Evolutionary conservation across 768 basidiomycete genomes (phyloP), one percentile per base, ranked within the genome.

Genomic region (Pulveroboletus sp.): DNA sequence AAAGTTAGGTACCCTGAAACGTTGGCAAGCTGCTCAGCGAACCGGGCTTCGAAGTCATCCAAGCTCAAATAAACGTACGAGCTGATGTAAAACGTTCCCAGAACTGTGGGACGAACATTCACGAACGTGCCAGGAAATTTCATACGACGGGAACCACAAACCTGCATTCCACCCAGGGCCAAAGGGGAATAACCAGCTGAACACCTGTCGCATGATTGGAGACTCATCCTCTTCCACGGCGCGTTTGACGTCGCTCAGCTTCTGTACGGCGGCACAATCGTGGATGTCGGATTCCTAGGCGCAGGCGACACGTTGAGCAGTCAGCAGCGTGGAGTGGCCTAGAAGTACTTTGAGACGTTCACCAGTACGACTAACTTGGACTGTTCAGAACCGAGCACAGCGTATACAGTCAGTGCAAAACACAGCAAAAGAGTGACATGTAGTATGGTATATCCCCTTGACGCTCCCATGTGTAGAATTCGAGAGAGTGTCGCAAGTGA

Each of bases 1-100:
- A 60, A 96, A 89, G 71, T 96, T 96, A 43, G 93, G 93, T 50
- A 94, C 81, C 33, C 91, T 93, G 64, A 54, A 52, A 63, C 62
- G 57, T 58, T 56, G 50, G 54, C 46, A 15, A 50, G 43, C 51
- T 28, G 40, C 50, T 55, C 54, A 56, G 65, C 46, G 46, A 50
- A 53, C 47, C 57, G 46, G 49, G 55, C 52, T 57, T 51, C 49
- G 50, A 54, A 54, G 50, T 40, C 50, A 39, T 36, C 48, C 26
- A 44, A 44, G 46, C 50, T 15, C 39, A 37, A 54, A 52, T 46
- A 46, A 53, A 79, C 89, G 63, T 66, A 93, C 92, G 91, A 94
- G 76, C 89, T 93, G 71, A 94, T 94, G 74, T 94, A 94, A 76
- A 94, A 93, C 17, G 93, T 94, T 54, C 89, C 93, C 27, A 94